Conservation (phyloP, 345 rosid genomes). For the Balakata baccata region DNA sequence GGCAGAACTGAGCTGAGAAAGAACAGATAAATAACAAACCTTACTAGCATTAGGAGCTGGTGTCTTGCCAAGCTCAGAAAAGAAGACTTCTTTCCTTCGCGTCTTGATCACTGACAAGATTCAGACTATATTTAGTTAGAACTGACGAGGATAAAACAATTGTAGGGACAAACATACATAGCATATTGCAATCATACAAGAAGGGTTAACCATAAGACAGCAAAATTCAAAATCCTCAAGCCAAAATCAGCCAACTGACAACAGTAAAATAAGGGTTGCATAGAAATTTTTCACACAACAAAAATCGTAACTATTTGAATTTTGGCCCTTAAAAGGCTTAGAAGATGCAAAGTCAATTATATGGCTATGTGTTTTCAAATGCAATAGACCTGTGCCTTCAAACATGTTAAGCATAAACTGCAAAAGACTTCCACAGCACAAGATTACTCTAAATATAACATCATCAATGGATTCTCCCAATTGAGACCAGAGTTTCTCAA, state of each 20-base stretch:
- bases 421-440: not conserved
- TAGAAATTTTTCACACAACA: too few relatives aligned
- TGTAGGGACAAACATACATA: not conserved
- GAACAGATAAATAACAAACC: conserved; percentile 33
- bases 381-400: not conserved
- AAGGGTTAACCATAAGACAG: not conserved
- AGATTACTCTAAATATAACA: not conserved
- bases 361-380: not conserved
- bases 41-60: conserved; percentile 35
- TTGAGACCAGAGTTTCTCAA: not conserved
- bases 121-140: conserved; percentile 13
- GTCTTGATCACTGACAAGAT: conserved; percentile 61
- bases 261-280: not conserved
- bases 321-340: not conserved
- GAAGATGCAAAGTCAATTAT: not conserved
- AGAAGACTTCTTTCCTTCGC: conserved; percentile 81
- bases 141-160: too few relatives aligned
- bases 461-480: too few relatives aligned
- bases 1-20: not conserved
- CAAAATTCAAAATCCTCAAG: not conserved
- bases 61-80: conserved; percentile 71
- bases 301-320: not conserved
- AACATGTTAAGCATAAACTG: not conserved
- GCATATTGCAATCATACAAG: not conserved
- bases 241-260: not conserved